Conservation (phyloP, 208 protist species). For the Kentomonas sorsogonicus region DNA sequence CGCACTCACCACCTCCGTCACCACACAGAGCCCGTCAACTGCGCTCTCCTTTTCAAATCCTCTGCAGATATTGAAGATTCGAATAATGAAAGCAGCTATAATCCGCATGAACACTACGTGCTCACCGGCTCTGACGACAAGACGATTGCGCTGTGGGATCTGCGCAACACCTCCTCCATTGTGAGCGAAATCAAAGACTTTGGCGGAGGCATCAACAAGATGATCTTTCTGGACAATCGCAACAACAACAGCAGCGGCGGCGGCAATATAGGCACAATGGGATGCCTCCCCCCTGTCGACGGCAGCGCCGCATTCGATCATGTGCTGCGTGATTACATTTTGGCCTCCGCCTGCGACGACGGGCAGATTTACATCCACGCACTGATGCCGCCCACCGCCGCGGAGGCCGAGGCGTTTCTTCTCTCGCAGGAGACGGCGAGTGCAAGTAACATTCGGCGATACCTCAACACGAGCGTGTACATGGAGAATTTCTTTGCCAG, state of each 20-base stretch:
- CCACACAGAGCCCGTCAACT: conserved; percentile 70
- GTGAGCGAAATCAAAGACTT: conserved; percentile 55
- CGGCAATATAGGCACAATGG: neutral
- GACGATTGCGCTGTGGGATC: conserved; percentile 67
- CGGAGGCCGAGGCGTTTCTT: neutral
- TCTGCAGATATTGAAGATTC: too few relatives aligned
- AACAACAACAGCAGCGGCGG: conserved; percentile 11
- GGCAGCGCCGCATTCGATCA: conserved; percentile 14
- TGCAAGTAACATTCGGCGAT: neutral
- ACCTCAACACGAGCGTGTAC: conserved; percentile 18
- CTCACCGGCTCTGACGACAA: conserved; percentile 76
- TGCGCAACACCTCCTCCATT: conserved; percentile 31
- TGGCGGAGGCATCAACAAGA: conserved; percentile 76
- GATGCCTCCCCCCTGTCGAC: neutral
- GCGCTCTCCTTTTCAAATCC: conserved; percentile 66
- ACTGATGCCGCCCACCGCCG: conserved; percentile 10
- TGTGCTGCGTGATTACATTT: too few relatives aligned
- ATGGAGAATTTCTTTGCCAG: conserved; percentile 69
- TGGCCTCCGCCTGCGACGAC: conserved; percentile 80
- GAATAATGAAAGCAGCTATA: too few relatives aligned
- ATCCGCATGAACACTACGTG: conserved; percentile 27
- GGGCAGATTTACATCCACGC: conserved; percentile 75
- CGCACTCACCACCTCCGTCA: conserved; percentile 21
- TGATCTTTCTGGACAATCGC: conserved; percentile 38
- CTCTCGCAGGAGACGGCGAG: neutral